Evolutionary conservation across 2,329 filamentous ascomycete species (phyloP), one percentile per base, ranked within the genome.

Genomic region (Nannizziopsis barbatae): DNA sequence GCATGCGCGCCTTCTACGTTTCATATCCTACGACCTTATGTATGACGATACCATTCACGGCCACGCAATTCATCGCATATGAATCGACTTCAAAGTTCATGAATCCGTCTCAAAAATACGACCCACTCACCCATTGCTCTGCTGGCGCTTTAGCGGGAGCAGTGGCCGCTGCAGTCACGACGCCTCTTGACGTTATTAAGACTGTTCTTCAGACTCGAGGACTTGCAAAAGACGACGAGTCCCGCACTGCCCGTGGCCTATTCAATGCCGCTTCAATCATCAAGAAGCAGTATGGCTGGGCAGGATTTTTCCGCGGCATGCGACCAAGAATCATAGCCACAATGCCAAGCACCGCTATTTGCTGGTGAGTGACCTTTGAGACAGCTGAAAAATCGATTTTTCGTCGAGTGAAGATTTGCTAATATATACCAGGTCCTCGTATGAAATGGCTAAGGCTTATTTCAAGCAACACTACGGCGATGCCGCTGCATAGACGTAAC

Each of bases 311-410:
- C 71, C 89, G 93, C 63, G 92, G 92, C 38, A 79, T 95, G 63
- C 82, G 85, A 58, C 92, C 92, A 41, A 77, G 92, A 60, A 83
- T 98, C 42, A 81, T 98, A 53, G 95, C 89, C 9, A 95, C 92
- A 1, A 96, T 96, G 84, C 92, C 92, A 15, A 95, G 89, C 70
- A 98, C 92, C 31, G 92, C 92, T n/a, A 98, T 98, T 62, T 98
- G 92, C 75, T 98, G 92, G 92, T 92, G 65, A 61, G 75, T 67
- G 44, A 45, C 17, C n/a, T 45, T 32, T 39, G 5, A 22, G 18
- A 17, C 9, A 1, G 12, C 31, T 8, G 2, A 38, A 8, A 32
- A 17, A 14, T 11, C 18, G 8, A 18, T 27, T 14, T 17, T 18
- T 42, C 20, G 31, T 53, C n/a, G n/a, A 32, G 18, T 47, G 3